Evolutionary conservation across 2,329 filamentous ascomycete species (phyloP).

Genomic region (Ophiostoma pallidulum): DNA sequence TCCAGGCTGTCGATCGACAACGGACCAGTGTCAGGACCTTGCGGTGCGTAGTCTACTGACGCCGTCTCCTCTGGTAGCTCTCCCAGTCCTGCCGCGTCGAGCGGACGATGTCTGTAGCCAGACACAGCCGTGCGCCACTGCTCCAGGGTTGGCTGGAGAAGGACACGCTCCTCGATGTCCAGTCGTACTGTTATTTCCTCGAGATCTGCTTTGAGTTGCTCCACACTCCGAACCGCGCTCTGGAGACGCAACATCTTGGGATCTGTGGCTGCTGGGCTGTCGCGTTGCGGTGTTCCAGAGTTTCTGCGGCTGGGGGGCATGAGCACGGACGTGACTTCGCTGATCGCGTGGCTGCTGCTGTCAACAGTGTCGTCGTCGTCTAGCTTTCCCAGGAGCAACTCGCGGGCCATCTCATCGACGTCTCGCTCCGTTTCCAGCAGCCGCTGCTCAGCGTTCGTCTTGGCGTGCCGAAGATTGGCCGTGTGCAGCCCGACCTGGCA

Average conservation of each 20-base stretch:
- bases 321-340: background rate
- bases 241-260: background rate
- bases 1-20: background rate
- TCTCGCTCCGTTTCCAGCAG: background rate
- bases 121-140: slow-evolving; percentile 2
- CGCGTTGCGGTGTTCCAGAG: background rate
- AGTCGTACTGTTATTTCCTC: background rate
- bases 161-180: background rate
- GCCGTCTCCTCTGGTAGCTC: background rate
- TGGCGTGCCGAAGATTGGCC: slow-evolving; percentile 1
- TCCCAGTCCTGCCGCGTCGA: no score
- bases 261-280: background rate
- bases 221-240: background rate
- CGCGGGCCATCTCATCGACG: background rate
- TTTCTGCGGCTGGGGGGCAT: background rate
- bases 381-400: slow-evolving; percentile 1
- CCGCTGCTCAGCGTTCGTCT: background rate
- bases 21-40: background rate
- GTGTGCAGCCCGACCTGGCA: slow-evolving; percentile 7
- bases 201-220: background rate
- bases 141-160: background rate
- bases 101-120: background rate
- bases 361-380: background rate
- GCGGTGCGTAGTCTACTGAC: no score
- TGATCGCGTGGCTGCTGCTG: background rate